Conservation (phyloP, 2,329 filamentous ascomycete species). For the Teratosphaeria epicoccoides region DNA sequence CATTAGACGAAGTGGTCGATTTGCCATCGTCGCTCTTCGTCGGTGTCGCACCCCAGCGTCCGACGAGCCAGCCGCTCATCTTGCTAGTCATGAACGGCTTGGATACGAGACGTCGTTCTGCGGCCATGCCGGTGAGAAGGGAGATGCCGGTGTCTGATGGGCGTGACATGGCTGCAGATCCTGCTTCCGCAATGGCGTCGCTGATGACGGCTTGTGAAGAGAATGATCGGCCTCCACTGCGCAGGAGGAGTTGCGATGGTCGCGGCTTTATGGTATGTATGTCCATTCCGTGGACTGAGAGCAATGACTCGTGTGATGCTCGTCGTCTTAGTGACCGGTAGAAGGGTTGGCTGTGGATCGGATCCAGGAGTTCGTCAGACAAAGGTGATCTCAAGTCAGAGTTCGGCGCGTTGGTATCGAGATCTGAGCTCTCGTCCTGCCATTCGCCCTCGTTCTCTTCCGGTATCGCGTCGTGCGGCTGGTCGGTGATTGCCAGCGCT, state of each 20-base stretch:
- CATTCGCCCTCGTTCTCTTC: constrained; percentile 22
- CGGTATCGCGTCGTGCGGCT: constrained; percentile 16
- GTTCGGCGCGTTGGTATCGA: not conserved
- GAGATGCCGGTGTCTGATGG: constrained; percentile 17
- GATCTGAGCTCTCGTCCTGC: constrained; percentile 14
- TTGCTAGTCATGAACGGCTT: constrained; percentile 36
- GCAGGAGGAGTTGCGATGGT: constrained; percentile 60
- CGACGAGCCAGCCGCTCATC: constrained; percentile 55
- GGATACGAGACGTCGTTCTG: constrained; percentile 13
- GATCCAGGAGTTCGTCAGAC: constrained; percentile 16
- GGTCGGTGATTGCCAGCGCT: constrained; percentile 11
- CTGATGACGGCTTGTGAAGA: constrained; percentile 37
- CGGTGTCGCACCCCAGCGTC: constrained; percentile 50
- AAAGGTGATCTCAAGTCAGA: constrained; percentile 13
- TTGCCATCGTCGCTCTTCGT: constrained; percentile 8
- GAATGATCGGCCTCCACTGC: constrained; percentile 40
- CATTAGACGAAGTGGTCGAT: constrained; percentile 14
- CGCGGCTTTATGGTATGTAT: constrained; percentile 65
- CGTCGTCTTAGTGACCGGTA: constrained; percentile 48
- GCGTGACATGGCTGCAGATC: constrained; percentile 28
- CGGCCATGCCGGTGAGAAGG: constrained; percentile 25
- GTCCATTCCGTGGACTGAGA: constrained; percentile 79
- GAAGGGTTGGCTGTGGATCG: constrained; percentile 26
- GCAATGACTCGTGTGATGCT: constrained; percentile 75
- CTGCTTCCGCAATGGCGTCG: constrained; percentile 23